phyloP scores from a whole-genome alignment of 2,329 filamentous ascomycete genomes.

The Gaeumannomyces tritici region DNA sequence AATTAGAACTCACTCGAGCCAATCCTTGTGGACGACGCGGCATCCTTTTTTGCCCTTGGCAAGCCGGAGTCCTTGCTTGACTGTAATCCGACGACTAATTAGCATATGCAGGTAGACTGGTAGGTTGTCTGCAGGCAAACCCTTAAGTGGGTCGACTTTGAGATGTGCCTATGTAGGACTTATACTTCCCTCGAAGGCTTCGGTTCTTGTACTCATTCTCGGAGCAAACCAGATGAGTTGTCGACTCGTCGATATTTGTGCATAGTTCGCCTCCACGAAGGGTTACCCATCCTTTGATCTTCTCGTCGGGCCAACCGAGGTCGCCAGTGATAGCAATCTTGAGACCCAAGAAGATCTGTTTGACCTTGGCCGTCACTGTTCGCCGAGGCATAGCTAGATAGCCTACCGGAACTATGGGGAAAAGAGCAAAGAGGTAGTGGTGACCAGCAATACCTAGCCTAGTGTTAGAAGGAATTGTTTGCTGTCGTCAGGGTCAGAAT shows the following conservation, averaged over 20 bases:
- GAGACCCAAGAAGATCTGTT: slow-evolving; percentile 12
- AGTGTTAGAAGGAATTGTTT: neutral
- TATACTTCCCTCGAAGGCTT: slow-evolving; percentile 22
- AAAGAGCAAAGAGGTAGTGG: neutral
- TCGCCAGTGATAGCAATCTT: slow-evolving; percentile 46
- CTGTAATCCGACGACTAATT: slow-evolving; percentile 10
- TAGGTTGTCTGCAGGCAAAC: neutral
- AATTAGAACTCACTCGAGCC: slow-evolving; percentile 35
- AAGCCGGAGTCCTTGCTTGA: slow-evolving; percentile 24
- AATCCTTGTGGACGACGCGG: slow-evolving; percentile 38
- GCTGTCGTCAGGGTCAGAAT: neutral
- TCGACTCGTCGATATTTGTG: slow-evolving; percentile 35
- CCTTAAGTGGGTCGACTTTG: neutral
- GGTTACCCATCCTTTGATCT: slow-evolving; percentile 58
- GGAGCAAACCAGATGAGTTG: slow-evolving; percentile 67
- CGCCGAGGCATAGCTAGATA: neutral
- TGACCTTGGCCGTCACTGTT: neutral
- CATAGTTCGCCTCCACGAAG: slow-evolving; percentile 51
- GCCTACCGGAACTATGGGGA: neutral
- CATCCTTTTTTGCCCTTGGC: slow-evolving; percentile 16
- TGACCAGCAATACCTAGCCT: neutral
- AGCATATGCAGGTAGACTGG: neutral
- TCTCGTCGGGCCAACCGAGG: slow-evolving; percentile 40
- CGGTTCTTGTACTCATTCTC: slow-evolving; percentile 47
- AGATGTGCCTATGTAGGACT: neutral